Evolutionary conservation across 768 basidiomycete species (phyloP).

Genomic region (Artomyces pyxidatus): DNA sequence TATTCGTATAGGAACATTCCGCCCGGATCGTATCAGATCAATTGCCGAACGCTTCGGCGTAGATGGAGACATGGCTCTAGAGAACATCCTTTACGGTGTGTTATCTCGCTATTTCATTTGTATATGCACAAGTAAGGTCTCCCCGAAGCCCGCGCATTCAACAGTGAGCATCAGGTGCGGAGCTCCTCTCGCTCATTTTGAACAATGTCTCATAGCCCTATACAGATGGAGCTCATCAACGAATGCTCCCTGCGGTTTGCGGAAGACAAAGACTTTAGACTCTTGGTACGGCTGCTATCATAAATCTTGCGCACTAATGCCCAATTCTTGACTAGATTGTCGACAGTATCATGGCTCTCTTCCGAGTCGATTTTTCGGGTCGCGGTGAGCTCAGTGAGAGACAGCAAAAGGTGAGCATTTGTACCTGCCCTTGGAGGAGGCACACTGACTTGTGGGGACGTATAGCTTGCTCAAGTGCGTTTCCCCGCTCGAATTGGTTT

Average conservation of each 20-base stretch:
- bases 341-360: slow-evolving; percentile 96
- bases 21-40: slow-evolving; percentile 84
- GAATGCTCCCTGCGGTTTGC: slow-evolving; percentile 84
- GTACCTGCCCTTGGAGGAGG: no score
- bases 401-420: slow-evolving; percentile 75
- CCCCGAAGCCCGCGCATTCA: slow-evolving; percentile 71
- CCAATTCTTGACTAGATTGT: slow-evolving; percentile 55
- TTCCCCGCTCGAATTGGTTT: no score
- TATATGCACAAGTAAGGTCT: slow-evolving; percentile 9
- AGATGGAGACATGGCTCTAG: slow-evolving; percentile 78
- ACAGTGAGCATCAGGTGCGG: slow-evolving; percentile 82
- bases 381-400: slow-evolving; percentile 91
- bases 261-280: slow-evolving; percentile 78
- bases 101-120: not conserved
- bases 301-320: not conserved
- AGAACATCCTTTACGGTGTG: slow-evolving; percentile 85
- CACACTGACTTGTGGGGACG: no score
- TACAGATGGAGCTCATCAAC: slow-evolving; percentile 84
- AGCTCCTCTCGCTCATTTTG: not conserved
- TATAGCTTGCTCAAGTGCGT: slow-evolving; percentile 81
- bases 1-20: slow-evolving; percentile 67
- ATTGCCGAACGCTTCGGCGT: slow-evolving; percentile 94
- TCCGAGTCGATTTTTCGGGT: slow-evolving; percentile 89
- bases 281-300: slow-evolving; percentile 39
- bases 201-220: slow-evolving; percentile 4